phyloP scores from a whole-genome alignment of 2,329 filamentous ascomycete genomes.

The Colletotrichum trifolii region DNA sequence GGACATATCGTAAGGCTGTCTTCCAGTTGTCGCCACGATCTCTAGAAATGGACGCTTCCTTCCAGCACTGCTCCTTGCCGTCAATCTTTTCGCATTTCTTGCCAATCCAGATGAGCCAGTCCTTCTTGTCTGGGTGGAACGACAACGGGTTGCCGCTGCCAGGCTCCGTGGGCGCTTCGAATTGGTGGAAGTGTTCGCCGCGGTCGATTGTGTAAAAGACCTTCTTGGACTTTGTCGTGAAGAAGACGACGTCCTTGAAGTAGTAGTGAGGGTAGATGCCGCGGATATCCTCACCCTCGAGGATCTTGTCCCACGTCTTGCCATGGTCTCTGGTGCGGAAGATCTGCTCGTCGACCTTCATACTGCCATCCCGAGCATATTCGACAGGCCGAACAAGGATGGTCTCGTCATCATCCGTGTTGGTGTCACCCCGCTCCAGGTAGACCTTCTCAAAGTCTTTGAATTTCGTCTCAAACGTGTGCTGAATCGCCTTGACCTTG shows the following conservation, averaged over 20 bases:
- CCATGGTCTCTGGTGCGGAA: conserved; percentile 87
- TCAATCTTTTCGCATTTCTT: conserved; percentile 71
- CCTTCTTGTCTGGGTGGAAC: conserved; percentile 87
- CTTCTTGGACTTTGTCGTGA: conserved; percentile 74
- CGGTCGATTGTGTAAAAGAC: conserved; percentile 87
- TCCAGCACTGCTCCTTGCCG: conserved; percentile 70
- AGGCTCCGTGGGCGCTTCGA: conserved; percentile 73
- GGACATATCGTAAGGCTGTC: conserved; percentile 77
- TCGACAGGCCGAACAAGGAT: conserved; percentile 65
- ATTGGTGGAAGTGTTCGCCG: conserved; percentile 77
- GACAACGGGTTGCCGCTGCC: conserved; percentile 60
- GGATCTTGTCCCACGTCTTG: conserved; percentile 80
- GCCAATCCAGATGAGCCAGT: conserved; percentile 94
- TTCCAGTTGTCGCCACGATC: conserved; percentile 87
- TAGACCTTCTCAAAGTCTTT: conserved; percentile 72
- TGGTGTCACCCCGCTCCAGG: conserved; percentile 79
- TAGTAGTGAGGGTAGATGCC: conserved; percentile 82
- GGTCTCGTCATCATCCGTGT: conserved; percentile 76
- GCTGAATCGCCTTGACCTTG: conserved; percentile 70
- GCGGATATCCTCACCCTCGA: conserved; percentile 76
- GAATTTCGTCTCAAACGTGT: conserved; percentile 70
- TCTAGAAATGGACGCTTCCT: conserved; percentile 78
- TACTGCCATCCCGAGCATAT: conserved; percentile 42
- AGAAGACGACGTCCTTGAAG: conserved; percentile 87
- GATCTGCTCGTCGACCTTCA: conserved; percentile 64